Evolutionary conservation across 768 basidiomycete species (phyloP).

Genomic region (Panellus pusillus): DNA sequence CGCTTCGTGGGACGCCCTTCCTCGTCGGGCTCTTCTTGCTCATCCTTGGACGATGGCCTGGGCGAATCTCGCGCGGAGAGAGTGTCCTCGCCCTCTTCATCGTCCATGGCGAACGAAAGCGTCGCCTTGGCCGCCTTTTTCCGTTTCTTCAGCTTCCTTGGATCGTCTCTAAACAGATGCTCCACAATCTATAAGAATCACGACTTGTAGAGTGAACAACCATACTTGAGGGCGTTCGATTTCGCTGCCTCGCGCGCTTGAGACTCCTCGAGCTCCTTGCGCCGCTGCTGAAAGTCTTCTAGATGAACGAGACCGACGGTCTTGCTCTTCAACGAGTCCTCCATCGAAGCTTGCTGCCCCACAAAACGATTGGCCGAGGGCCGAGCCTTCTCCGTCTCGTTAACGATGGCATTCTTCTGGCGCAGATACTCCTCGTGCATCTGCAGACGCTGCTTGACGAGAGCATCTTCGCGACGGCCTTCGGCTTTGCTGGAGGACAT

Average conservation of each 20-base stretch:
- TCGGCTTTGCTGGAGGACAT: conserved; percentile 82
- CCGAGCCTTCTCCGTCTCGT: conserved; percentile 90
- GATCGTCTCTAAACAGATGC: conserved; percentile 84
- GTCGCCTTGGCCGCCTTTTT: conserved; percentile 89
- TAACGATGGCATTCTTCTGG: conserved; percentile 77
- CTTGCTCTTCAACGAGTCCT: conserved; percentile 86
- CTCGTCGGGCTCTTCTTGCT: conserved; percentile 39
- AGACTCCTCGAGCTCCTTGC: conserved; percentile 89
- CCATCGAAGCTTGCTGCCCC: conserved; percentile 91
- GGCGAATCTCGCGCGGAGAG: conserved; percentile 31
- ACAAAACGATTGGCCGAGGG: conserved; percentile 88
- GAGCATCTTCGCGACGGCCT: conserved; percentile 82
- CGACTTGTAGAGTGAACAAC: conserved; percentile 25
- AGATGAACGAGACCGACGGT: conserved; percentile 91
- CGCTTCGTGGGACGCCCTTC: conserved; percentile 62
- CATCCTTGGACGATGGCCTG: conserved; percentile 33
- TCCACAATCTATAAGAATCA: conserved; percentile 72
- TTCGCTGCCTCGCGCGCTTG: conserved; percentile 87
- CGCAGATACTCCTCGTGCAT: conserved; percentile 81
- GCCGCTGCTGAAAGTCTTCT: conserved; percentile 88
- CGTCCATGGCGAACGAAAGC: conserved; percentile 89
- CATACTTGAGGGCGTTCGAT: conserved; percentile 86
- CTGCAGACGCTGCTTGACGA: conserved; percentile 78
- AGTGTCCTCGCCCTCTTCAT: conserved; percentile 58
- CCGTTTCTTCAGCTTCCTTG: conserved; percentile 86